Evolutionary conservation across 106 monocot genomes (phyloP), one percentile per base, ranked within the genome.

Genomic region (Gastrodia elata): DNA sequence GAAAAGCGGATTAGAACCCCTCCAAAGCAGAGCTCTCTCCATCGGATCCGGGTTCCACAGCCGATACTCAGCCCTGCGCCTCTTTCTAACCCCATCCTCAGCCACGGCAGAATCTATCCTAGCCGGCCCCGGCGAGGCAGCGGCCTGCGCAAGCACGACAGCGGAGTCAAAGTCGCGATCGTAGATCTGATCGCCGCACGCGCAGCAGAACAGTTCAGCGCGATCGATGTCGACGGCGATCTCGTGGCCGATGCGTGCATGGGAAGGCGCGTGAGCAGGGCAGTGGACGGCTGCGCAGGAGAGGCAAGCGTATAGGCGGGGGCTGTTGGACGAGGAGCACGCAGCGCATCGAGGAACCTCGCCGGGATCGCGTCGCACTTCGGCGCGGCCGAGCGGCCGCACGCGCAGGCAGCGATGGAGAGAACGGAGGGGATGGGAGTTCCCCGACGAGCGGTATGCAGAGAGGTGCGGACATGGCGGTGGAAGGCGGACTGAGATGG

Each of bases 181-280:
- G 79, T 97, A 97, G 78, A 97, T 77, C 84, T 92, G 96, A 67
- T 97, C 96, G 34, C 79, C 20, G 83, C 96, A 97, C 26, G 87
- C 75, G 68, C 74, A 79, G 85, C 92, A 96, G 87, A 87, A 92
- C 37, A 92, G 92, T 84, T 92, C 95, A 10, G 92, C 95, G 56
- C 95, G 87, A 75, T 87, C 80, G 39, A 96, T 77, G 79, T 92
- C 92, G 77, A 92, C 85, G 73, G 87, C 83, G 85, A 91, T 91
- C 71, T 87, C 82, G 84, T 91, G 94, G 24, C 82, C 80, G 67
- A 49, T 39, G 39, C 38, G 15, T 41, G 94, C 75, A 83, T 91
- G 92, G 73, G 39, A 33, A 15, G 87, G 74, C 3, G 89, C 85
- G 81, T 91, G 92, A 69, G 74, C 20, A 46, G 79, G 77, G 82